phyloP scores from a whole-genome alignment of 2,329 filamentous ascomycete species.

The Fusarium ambrosium region DNA sequence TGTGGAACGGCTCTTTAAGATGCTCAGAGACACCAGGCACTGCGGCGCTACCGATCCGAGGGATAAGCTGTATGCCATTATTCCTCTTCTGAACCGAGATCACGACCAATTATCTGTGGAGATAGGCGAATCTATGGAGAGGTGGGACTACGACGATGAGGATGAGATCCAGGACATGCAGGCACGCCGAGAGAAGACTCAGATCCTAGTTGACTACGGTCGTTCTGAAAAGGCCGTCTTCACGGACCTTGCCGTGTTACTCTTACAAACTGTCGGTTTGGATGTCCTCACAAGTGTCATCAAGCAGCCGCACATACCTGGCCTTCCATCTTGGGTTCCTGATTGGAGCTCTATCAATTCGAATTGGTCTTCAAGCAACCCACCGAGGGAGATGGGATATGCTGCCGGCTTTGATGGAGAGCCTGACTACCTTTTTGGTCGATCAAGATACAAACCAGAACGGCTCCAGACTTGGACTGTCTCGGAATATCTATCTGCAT shows the following conservation, averaged over 20 bases:
- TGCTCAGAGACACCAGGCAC: conserved; percentile 2
- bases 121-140: neutral
- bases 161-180: neutral
- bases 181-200: neutral
- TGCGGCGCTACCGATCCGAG: neutral
- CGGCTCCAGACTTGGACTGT: neutral
- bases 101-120: neutral
- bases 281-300: neutral
- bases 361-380: neutral
- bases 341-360: neutral
- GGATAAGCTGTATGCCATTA: conserved; percentile 4
- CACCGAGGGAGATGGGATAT: neutral
- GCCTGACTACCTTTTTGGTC: neutral
- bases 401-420: neutral
- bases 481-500: neutral
- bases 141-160: neutral
- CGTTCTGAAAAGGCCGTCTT: neutral
- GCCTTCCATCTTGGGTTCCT: neutral
- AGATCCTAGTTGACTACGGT: neutral
- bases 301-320: neutral
- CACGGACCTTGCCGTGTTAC: neutral
- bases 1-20: neutral
- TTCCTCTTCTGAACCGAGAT: neutral
- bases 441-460: neutral
- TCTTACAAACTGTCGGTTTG: neutral